Conservation (phyloP, 2,329 filamentous ascomycete genomes). For the Didymella keratinophila region DNA sequence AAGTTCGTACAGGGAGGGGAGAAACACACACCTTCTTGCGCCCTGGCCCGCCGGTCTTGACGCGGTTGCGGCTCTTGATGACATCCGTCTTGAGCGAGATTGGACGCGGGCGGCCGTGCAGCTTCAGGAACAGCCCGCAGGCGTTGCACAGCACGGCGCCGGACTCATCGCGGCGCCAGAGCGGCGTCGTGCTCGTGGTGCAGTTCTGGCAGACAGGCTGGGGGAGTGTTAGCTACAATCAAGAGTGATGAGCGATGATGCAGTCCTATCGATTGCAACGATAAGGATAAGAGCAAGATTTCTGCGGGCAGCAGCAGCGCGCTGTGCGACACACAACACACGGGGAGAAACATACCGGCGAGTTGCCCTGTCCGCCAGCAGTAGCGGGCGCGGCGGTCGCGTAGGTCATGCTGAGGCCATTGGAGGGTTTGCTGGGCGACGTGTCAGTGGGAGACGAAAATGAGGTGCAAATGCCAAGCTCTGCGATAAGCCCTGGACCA, state of each 20-base stretch:
- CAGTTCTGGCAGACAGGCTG: constrained; percentile 98
- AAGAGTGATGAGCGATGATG: constrained; percentile 9
- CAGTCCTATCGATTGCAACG: constrained; percentile 48
- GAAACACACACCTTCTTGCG: constrained; percentile 77
- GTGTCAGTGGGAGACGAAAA: constrained; percentile 40
- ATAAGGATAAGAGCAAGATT: constrained; percentile 56
- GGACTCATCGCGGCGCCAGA: constrained; percentile 97
- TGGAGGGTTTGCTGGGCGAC: constrained; percentile 47
- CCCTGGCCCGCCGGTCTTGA: constrained; percentile 84
- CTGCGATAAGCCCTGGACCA: constrained; percentile 40
- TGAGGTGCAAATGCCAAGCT: constrained; percentile 44
- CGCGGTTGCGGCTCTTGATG: constrained; percentile 98
- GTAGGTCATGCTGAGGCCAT: constrained; percentile 66
- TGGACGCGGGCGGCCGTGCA: constrained; percentile 90
- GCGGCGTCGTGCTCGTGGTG: constrained; percentile 89
- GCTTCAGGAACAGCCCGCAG: constrained; percentile 95
- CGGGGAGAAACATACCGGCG: constrained; percentile 58
- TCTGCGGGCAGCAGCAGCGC: constrained; percentile 29
- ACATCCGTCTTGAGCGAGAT: constrained; percentile 99
- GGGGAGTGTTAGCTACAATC: constrained; percentile 32
- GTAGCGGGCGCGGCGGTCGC: constrained; percentile 71
- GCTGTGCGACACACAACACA: constrained; percentile 46
- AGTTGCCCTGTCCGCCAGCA: constrained; percentile 68
- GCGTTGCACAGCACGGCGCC: constrained; percentile 98
- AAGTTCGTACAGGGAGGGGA: too few species aligned